Conservation (phyloP, 768 basidiomycete species). For the Lactifluus volemus region DNA sequence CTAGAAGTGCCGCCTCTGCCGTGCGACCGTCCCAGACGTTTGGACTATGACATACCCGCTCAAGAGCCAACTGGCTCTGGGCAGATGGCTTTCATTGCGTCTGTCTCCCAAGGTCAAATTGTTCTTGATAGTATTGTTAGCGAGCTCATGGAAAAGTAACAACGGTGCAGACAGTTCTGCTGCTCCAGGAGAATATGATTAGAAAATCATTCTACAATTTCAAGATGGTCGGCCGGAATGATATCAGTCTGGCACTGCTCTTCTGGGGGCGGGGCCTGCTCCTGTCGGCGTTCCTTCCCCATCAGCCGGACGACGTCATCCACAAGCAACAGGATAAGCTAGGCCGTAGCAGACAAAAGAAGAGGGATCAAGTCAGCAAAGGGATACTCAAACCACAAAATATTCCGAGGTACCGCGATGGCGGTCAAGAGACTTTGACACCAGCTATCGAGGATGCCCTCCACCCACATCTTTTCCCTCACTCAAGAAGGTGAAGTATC, state of each 20-base stretch:
- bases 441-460: constrained; percentile 89
- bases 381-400: background rate
- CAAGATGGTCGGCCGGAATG: background rate
- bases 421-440: constrained; percentile 85
- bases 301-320: constrained; percentile 90
- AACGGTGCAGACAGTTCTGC: background rate
- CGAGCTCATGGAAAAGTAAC: background rate
- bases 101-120: too few species aligned
- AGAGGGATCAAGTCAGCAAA: background rate
- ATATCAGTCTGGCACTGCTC: constrained; percentile 39
- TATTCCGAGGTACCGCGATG: constrained; percentile 56
- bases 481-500: constrained; percentile 97
- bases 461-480: constrained; percentile 96
- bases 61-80: too few species aligned
- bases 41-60: too few species aligned
- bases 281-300: constrained; percentile 60
- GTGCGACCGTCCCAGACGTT: too few species aligned
- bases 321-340: constrained; percentile 84
- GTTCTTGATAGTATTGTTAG: background rate
- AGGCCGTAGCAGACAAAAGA: constrained; percentile 36
- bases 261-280: constrained; percentile 37
- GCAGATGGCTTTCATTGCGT: too few species aligned
- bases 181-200: background rate
- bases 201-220: background rate
- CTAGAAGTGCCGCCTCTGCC: too few species aligned